These are phyloP conservation scores for Mortierella sp. DNA, from an alignment of 371 early-diverging fungal species.

Conservation along the genomic window DNA sequence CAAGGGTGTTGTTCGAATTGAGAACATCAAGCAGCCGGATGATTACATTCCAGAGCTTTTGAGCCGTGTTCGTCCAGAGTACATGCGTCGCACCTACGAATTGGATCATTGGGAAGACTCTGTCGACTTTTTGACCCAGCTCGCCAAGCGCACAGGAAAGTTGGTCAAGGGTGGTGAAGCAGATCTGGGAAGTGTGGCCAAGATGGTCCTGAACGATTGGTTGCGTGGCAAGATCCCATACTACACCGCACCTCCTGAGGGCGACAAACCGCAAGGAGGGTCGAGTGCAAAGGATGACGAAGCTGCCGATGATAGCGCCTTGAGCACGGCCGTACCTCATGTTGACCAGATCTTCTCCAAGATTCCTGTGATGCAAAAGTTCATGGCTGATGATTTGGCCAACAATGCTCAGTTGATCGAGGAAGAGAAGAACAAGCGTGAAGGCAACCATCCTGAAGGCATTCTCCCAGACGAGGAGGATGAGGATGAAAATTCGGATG, in stretches of 20 bases:
- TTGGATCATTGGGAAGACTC: conserved; percentile 86
- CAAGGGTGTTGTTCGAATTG: conserved; percentile 98
- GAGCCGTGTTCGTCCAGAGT: conserved; percentile 87
- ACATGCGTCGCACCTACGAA: conserved; percentile 91
- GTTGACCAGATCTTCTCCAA: conserved; percentile 88
- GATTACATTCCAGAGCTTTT: conserved; percentile 92
- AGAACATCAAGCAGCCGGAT: conserved; percentile 95
- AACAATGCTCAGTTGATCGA: conserved; percentile 65
- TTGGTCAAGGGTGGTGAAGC: conserved; percentile 98
- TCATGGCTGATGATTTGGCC: conserved; percentile 79
- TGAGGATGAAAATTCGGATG: conserved; percentile 54
- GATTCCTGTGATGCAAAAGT: conserved; percentile 83
- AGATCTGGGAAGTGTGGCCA: conserved; percentile 92
- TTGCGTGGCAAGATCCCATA: conserved; percentile 98
- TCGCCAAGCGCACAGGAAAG: conserved; percentile 93
- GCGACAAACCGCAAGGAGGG: conserved; percentile 40
- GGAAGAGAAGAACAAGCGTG: conserved; percentile 61
- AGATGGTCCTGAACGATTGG: conserved; percentile 99
- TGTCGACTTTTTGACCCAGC: conserved; percentile 90
- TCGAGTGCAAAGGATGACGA: conserved; percentile 50
- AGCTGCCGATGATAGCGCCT: conserved; percentile 9
- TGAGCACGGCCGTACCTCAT: conserved; percentile 50
- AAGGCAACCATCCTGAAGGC: conserved; percentile 53
- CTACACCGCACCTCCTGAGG: conserved; percentile 88
- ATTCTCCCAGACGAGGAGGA: conserved; percentile 56